Percentiles rank a stretch among this genome's conserved stretches.
Conservation (phyloP, 2,329 filamentous ascomycete species). For the Nemania bipapillata region DNA sequence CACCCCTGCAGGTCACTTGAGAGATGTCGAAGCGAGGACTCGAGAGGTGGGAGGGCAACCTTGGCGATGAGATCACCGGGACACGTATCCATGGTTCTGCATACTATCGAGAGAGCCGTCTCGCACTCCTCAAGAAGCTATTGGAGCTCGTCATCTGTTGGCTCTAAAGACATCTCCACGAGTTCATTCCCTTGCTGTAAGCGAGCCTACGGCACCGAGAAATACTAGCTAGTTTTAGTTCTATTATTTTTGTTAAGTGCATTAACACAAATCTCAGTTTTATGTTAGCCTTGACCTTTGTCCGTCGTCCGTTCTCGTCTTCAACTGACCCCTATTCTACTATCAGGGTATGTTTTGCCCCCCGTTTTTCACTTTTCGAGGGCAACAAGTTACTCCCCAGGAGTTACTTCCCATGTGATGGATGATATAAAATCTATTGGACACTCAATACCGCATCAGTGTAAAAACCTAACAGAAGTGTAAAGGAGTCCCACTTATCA, state of each 20-base stretch:
- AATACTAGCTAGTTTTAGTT: not conserved
- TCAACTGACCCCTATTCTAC: not conserved
- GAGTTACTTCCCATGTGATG: not conserved
- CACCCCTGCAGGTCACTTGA: not conserved
- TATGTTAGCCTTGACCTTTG: not conserved
- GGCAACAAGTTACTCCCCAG: not conserved
- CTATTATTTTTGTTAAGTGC: not conserved
- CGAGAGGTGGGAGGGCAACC: conserved; percentile 4
- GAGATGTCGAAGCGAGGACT: conserved; percentile 9
- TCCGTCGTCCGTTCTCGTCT: not conserved
- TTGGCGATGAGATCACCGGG: conserved; percentile 9
- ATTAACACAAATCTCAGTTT: not conserved
- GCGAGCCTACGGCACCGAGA: not conserved
- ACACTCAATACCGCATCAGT: not conserved
- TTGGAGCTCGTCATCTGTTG: not conserved
- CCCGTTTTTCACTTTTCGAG: not conserved
- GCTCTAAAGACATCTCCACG: not conserved
- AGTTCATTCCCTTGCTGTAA: not conserved
- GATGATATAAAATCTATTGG: not conserved
- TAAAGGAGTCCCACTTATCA: not conserved
- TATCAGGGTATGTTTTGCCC: not conserved
- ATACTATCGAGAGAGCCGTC: conserved; percentile 7
- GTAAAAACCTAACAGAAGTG: not conserved
- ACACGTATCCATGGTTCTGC: not conserved
- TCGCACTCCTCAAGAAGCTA: conserved; percentile 1